Evolutionary conservation across 768 basidiomycete genomes (phyloP), one percentile per base, ranked within the genome.

Genomic region (Boletales sp.): DNA sequence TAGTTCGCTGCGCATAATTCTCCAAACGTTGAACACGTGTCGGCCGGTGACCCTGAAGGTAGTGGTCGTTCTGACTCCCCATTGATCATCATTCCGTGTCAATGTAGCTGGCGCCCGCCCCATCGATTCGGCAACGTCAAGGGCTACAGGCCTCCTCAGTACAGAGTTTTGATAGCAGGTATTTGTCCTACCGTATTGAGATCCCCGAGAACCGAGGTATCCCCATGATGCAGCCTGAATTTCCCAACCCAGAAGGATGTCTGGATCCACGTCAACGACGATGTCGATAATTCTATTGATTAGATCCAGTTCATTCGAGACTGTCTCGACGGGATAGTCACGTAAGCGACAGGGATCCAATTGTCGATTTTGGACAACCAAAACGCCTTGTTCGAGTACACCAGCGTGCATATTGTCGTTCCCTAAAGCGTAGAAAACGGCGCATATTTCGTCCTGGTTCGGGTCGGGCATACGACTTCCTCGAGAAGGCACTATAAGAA

Each of bases 221-320:
- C 94, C 94, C 95, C 97, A 99, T 7, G 90, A 93, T 3, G 79
- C 75, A 17, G 74, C 73, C 62, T 97, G 92, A 12, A 95, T 76
- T 52, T 99, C 95, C 91, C 93, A 98, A 14, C 95, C 95, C 0
- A 82, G 77, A 8, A 98, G 61, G 36, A 97, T 85, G 65, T 99
- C 97, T 0, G 97, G 97, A 69, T 98, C 93, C 55, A 90, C 71
- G 1, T 82, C 79, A 19, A 80, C 60, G 0, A 97, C 79, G 27
- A 82, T 69, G 62, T 98, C 93, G 24, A 90, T 72, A 8, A 90
- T 57, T 31, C 69, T 69, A 60, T 97, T 94, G 48, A 97, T 70
- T 6, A 97, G 70, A 18, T 93, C 91, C 11, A 91, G 70, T 69
- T 99, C 97, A 38, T 64, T 74, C 3, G 79, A 66, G 14, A 88